Conservation (phyloP, 2,329 filamentous ascomycete species). For the Ceratocystis harringtonii region DNA sequence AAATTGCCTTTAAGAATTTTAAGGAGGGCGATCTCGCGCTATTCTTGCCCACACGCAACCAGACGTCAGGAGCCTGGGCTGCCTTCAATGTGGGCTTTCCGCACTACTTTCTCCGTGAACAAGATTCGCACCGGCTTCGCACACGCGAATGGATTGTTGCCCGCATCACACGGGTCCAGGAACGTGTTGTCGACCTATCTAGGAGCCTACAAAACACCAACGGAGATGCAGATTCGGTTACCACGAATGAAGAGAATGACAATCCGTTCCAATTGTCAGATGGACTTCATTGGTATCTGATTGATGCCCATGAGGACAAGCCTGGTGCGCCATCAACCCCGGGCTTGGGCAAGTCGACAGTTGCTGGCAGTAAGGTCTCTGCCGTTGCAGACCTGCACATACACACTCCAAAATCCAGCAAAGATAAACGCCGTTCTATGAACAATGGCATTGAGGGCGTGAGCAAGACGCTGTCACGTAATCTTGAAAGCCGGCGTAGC, state of each 20-base stretch:
- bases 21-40: slow-evolving; percentile 91
- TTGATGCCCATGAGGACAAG: slow-evolving; percentile 89
- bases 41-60: slow-evolving; percentile 87
- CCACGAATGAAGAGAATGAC: slow-evolving; percentile 59
- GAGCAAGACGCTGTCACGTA: slow-evolving; percentile 68
- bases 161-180: slow-evolving; percentile 78
- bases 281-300: slow-evolving; percentile 86
- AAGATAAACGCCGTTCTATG: slow-evolving; percentile 32
- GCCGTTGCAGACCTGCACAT: slow-evolving; percentile 59
- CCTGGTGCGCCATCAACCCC: slow-evolving; percentile 82
- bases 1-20: slow-evolving; percentile 90
- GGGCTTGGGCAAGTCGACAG: slow-evolving; percentile 79
- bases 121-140: slow-evolving; percentile 71
- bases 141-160: slow-evolving; percentile 93
- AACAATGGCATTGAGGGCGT: slow-evolving; percentile 52
- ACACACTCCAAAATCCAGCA: slow-evolving; percentile 23
- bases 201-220: slow-evolving; percentile 46
- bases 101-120: slow-evolving; percentile 90
- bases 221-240: slow-evolving; percentile 36
- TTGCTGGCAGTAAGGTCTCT: slow-evolving; percentile 74
- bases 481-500: slow-evolving; percentile 77
- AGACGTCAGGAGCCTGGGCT: slow-evolving; percentile 89
- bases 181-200: slow-evolving; percentile 82
- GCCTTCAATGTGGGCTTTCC: slow-evolving; percentile 97
- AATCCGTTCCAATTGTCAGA: slow-evolving; percentile 96